phyloP scores from a whole-genome alignment of 1,139 yeast genomes.

The Magnusiomyces paraingens region DNA sequence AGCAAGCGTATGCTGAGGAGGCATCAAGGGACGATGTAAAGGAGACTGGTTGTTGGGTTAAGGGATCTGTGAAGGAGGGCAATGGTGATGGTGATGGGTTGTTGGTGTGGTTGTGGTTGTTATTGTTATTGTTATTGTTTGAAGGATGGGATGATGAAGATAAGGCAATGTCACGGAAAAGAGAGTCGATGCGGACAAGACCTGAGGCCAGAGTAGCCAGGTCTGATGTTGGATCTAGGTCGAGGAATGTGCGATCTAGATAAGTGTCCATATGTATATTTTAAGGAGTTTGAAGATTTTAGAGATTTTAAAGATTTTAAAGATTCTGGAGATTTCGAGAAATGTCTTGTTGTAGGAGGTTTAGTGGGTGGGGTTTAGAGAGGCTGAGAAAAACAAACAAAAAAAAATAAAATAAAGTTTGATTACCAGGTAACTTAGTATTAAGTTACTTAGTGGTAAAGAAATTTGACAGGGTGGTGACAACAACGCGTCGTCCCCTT shows the following conservation, averaged over 20 bases:
- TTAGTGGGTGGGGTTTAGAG: no score
- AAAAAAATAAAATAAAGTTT: no score
- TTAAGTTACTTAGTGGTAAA: no score
- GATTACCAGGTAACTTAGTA: no score
- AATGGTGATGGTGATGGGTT: background rate
- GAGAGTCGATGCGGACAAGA: background rate
- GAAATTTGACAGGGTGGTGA: no score
- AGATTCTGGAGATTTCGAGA: no score
- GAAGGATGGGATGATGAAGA: background rate
- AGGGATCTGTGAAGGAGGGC: background rate
- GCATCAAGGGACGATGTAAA: background rate
- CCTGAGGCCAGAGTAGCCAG: background rate
- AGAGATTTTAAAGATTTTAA: no score
- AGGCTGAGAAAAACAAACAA: no score
- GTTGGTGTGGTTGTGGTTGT: background rate
- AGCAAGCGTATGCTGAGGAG: background rate
- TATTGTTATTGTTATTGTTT: no score
- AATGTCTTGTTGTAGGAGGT: no score
- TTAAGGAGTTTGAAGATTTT: background rate
- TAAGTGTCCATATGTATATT: background rate
- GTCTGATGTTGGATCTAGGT: slow-evolving; percentile 1
- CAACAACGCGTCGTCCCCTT: no score
- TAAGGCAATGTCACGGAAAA: background rate
- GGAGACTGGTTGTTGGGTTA: background rate
- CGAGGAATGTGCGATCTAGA: background rate